Base-by-base conservation (phyloP, 177 flowering plant species). In the Vitis hybrid region DNA sequence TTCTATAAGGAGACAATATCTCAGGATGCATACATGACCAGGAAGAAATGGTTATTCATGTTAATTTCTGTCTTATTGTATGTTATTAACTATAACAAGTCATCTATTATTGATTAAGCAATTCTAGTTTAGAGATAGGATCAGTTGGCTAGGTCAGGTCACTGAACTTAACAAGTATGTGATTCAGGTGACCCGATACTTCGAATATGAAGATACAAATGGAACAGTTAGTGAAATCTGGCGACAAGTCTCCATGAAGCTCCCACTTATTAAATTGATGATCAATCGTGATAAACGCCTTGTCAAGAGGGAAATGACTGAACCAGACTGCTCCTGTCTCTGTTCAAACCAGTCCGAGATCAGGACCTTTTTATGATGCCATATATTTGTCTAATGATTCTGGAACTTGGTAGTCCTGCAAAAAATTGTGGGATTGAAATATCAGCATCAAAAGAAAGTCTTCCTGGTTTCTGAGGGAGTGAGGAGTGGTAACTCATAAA, bases 211-310 rank as follows among this genome's bases (percentile, higher is more conserved):
- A 18, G 82, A 86, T 79, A 85, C 89, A 55, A 82, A 91, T 78
- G 99, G 94, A 74, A 86, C 99, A 1, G 97, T 93, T 67, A 84
- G 88, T 50, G 94, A 91, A 78, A 86, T 90, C 10, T 93, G 99
- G 99, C 96, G 97, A 56, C 89, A 95, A 83, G 92, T 95, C 57
- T 83, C 96, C 24, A 70, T 72, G 71, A 95, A 95, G 83, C 84
- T 91, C 0, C 92, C 99, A 9, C 83, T 85, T n/a, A 79, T 91
- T 46, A 91, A 86, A 71, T 69, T 91, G 72, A 87, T 93, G 97
- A 87, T 86, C 62, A 93, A 96, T 68, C 98, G 99, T 8, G 97
- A 93, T 66, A 89, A 85, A 68, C 84, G 99, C 59, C 85, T 93
- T 65, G 91, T 93, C 5, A 77, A 59, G 69, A 84, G 89, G 71